Evolutionary conservation across 768 basidiomycete species (phyloP).

Genomic region (Lentinula sp.): DNA sequence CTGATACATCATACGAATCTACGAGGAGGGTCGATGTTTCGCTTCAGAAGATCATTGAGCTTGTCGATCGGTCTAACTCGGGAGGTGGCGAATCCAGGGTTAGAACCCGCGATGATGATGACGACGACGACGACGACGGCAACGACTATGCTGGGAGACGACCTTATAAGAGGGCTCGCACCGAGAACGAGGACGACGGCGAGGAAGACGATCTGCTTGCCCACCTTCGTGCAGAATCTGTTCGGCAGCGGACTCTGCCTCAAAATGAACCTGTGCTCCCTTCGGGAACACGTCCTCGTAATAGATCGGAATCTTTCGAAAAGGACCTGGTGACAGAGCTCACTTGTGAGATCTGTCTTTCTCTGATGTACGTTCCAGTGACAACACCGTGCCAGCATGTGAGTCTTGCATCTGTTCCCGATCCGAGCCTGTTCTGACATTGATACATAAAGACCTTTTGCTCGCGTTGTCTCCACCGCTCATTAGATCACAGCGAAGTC

Average conservation of each 20-base stretch:
- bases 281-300: conserved; percentile 14
- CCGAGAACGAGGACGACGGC: conserved; percentile 19
- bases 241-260: conserved; percentile 22
- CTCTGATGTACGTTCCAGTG: conserved; percentile 76
- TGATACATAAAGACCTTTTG: conserved; percentile 71
- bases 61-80: conserved; percentile 25
- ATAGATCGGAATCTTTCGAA: conserved; percentile 34
- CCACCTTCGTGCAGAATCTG: conserved; percentile 28
- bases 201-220: conserved; percentile 26
- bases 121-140: conserved; percentile 24
- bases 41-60: conserved; percentile 46
- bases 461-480: conserved; percentile 79
- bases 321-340: conserved; percentile 66
- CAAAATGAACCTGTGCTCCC: conserved; percentile 26
- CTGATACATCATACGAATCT: conserved; percentile 14
- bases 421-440: conserved; percentile 7
- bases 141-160: conserved; percentile 9
- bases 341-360: conserved; percentile 89
- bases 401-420: conserved; percentile 22
- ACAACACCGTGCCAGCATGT: conserved; percentile 97
- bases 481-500: conserved; percentile 74
- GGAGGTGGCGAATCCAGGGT: neutral
- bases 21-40: conserved; percentile 43
- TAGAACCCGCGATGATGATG: conserved; percentile 20
- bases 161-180: neutral